Evolutionary conservation across 176 grass and related monocot species (phyloP), one percentile per base, ranked within the genome.

Genomic region (Oryza nivara): DNA sequence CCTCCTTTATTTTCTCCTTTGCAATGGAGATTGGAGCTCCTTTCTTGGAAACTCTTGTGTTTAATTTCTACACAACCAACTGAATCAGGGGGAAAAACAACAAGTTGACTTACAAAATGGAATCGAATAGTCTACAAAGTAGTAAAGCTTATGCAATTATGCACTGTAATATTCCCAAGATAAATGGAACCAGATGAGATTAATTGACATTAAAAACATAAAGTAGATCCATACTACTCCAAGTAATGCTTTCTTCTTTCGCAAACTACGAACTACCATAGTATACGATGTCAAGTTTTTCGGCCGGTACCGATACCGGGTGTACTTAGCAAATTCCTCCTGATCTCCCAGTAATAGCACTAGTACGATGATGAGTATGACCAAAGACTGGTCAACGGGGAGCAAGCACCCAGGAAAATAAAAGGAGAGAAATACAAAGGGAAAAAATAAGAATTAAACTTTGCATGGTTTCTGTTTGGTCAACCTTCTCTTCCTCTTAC

Each of bases 361-460:
- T 63, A 70, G 60, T 76, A 26, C 34, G 48, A 70, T 72, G 30
- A 71, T n/a, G 9, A 85, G 48, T 76, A 82, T 88, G 91, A 91
- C 88, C 84, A 84, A 87, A 77, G 84, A 92, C 88, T 36, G 20
- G 88, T 87, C 75, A 89, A 75, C 12, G 7, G 49, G 51, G 32
- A 76, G 67, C 65, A 54, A 72, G 82, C 76, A 30, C 68, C 66
- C 68, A 46, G 26, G 47, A 0, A 22, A 72, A 13, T 70, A 26
- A 65, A 61, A 19, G 3, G 9, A 63, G 60, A 65, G 58, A 23
- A 49, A 52, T 69, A 65, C 3, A 52, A 44, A 15, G 23, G 23
- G 15, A 51, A 54, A 51, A 63, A 49, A 52, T 49, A 48, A 36
- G 35, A 36, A 36, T 36, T 41, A 5, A 77, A 60, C 87, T 81